Base-by-base conservation (phyloP, 2,329 filamentous ascomycete genomes). In the Colletotrichum sojae region DNA sequence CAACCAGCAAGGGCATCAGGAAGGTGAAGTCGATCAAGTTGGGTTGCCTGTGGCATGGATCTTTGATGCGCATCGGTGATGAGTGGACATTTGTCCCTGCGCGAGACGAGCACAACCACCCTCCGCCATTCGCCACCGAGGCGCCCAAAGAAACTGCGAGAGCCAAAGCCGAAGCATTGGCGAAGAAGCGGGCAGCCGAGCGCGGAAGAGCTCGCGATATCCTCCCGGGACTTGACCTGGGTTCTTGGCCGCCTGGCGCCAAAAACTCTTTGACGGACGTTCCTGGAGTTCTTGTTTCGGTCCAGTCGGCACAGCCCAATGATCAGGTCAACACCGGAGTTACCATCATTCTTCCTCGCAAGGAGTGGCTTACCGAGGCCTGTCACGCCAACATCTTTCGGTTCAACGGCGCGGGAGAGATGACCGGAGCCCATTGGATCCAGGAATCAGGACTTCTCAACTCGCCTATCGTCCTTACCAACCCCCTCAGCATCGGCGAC, bases 341-440 rank as follows among this genome's bases (percentile, higher is more conserved):
- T 12, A 88, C 85, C 1, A 81, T 82, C 45, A 84, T 87, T 59
- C 74, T 87, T 0, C 84, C 85, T 0, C 81, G 83, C 12, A 52
- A 72, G 5, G 76, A 83, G 51, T 87, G 84, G 84, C 79, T 80
- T 73, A 69, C 79, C 51, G 78, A 81, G 9, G 83, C 83, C 48
- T 83, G 81, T 61, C 83, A 86, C 54, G 82, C 84, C 4, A 82
- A 83, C n/a, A 74, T 86, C 55, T 90, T 90, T 77, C 83, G 85
- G 69, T 90, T 91, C 80, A 91, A 91, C 72, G 89, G 89, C 62
- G 85, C 85, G 53, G 89, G 90, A 48, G 88, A 91, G 76, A 81
- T 91, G 80, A 91, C 89, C 0, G 88, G 89, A 3, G 81, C 81
- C 9, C 87, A 90, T 73, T 89, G 87, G 85, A 86, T 91, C 67